A percentile compares a stretch with the other conserved stretches of the same genome.
These are phyloP conservation scores for Eucalyptus urophylla DNA, from an alignment of 345 rosid genomes.

Conservation along the genomic window DNA sequence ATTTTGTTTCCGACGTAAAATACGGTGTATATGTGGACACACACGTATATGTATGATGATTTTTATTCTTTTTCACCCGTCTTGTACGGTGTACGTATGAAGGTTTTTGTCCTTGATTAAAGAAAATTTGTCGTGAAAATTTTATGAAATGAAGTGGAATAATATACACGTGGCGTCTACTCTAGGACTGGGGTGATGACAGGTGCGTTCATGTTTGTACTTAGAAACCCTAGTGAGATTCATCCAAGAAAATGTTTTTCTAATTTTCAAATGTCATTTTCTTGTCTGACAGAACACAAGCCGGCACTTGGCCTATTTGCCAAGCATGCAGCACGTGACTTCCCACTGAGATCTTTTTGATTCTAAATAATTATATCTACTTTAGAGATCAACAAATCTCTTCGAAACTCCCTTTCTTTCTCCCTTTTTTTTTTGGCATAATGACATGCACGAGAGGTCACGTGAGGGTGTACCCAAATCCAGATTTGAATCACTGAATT, in stretches of 20 bases:
- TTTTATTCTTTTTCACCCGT: not conserved
- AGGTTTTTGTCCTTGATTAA: not conserved
- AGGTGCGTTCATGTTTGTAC: not conserved
- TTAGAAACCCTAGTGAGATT: not conserved
- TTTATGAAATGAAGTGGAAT: not conserved
- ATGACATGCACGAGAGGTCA: not conserved
- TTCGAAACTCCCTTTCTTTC: not conserved
- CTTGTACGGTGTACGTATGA: not conserved
- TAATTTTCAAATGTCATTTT: not conserved
- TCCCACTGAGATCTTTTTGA: not conserved
- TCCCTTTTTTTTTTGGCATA: not conserved
- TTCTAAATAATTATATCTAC: not conserved
- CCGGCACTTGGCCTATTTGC: not conserved
- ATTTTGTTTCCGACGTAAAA: not conserved
- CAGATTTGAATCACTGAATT: not conserved
- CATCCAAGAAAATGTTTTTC: not conserved
- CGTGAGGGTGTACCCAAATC: not conserved
- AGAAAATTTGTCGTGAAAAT: not conserved
- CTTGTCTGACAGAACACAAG: not conserved
- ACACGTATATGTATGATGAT: not conserved
- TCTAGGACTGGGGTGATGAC: not conserved
- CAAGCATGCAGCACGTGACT: not conserved
- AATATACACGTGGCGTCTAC: not conserved
- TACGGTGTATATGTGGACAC: not conserved
- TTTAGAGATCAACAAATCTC: not conserved